These are phyloP conservation scores for Fusarium newnesense DNA, from an alignment of 2,329 filamentous ascomycete genomes.

Conservation along the genomic window DNA sequence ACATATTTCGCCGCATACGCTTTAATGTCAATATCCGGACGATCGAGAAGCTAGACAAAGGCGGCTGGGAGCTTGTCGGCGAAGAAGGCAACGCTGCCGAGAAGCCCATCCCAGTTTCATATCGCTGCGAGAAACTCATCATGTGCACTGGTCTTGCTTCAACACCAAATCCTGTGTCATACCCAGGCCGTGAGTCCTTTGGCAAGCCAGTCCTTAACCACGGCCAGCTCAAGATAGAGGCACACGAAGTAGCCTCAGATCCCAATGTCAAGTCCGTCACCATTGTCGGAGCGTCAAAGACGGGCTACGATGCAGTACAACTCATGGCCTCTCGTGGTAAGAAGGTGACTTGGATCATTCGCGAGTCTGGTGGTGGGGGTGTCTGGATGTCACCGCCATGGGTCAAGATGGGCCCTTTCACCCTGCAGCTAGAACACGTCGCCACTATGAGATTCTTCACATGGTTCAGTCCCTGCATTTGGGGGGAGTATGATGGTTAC, in stretches of 20 bases:
- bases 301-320: neutral
- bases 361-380: neutral
- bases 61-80: neutral
- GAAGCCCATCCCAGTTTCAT: rapidly evolving
- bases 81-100: rapidly evolving
- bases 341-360: neutral
- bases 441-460: neutral
- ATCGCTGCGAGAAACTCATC: neutral
- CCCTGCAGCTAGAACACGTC: neutral
- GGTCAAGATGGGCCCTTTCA: neutral
- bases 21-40: neutral
- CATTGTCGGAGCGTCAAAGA: neutral
- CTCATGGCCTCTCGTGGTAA: neutral
- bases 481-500: neutral
- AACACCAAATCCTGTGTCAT: neutral
- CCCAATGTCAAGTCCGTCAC: neutral
- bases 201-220: neutral
- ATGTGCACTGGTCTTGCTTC: neutral
- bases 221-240: neutral
- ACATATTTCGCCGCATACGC: neutral
- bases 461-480: neutral
- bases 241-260: neutral
- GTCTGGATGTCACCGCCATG: neutral
- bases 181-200: neutral
- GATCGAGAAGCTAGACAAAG: neutral